A percentile compares a stretch with the other conserved stretches of the same genome.
phyloP scores from a whole-genome alignment of 176 grass and related monocot genomes.

The Triticum turgidum region DNA sequence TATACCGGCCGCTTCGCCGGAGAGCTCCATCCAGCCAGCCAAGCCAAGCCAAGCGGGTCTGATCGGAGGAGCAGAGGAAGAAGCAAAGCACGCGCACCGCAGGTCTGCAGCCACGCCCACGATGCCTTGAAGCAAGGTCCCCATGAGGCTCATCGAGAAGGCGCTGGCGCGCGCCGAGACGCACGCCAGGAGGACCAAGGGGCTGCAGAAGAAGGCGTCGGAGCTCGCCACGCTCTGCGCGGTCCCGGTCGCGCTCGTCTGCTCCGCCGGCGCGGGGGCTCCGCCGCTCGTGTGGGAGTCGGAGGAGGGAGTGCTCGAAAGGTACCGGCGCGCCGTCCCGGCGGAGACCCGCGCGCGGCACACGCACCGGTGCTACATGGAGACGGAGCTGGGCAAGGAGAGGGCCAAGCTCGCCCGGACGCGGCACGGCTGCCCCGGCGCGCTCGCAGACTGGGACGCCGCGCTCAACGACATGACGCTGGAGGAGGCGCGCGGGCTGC shows the following conservation, averaged over 20 bases:
- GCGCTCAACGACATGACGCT: neutral
- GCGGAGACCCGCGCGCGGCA: conserved; percentile 7
- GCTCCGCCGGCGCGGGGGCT: neutral
- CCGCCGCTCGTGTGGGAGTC: conserved; percentile 25
- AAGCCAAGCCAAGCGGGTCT: neutral
- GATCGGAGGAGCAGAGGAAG: neutral
- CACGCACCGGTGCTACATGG: neutral
- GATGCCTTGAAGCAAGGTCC: neutral
- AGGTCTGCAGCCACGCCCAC: neutral
- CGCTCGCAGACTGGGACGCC: conserved; percentile 7
- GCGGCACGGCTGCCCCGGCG: neutral
- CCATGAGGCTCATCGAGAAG: neutral
- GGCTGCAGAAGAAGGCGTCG: neutral
- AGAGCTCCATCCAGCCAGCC: neutral
- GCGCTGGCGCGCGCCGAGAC: neutral
- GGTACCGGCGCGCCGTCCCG: conserved; percentile 23
- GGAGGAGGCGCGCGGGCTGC: neutral
- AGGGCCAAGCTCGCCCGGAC: conserved; percentile 26
- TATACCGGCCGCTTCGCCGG: neutral
- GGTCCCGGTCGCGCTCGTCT: conserved; percentile 30
- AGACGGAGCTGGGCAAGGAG: neutral
- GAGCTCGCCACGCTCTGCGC: conserved; percentile 32
- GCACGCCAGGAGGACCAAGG: neutral
- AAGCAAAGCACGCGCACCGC: neutral
- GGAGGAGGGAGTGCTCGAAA: conserved; percentile 8